phyloP scores from a whole-genome alignment of 805 yeast genomes.

The Saturnispora zaruensis region DNA sequence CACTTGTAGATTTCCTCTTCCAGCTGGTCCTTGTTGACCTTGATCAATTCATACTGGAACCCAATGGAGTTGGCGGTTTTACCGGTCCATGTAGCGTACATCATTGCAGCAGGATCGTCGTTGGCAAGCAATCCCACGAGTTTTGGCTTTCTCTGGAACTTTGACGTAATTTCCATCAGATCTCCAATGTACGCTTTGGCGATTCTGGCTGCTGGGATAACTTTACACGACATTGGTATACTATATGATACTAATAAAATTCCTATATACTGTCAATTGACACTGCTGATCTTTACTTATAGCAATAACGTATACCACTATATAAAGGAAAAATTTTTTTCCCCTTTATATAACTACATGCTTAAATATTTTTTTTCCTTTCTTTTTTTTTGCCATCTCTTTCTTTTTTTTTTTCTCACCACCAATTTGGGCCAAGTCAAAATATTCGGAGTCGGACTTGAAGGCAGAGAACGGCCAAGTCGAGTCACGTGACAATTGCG shows the following conservation, averaged over 20 bases:
- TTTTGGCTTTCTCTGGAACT: conserved; percentile 51
- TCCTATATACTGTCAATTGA: not conserved
- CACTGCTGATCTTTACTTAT: no score
- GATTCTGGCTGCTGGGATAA: conserved; percentile 78
- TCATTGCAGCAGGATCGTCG: conserved; percentile 86
- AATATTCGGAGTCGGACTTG: not conserved
- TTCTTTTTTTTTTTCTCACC: no score
- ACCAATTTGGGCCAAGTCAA: not conserved
- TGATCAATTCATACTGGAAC: conserved; percentile 69
- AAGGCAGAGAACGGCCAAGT: not conserved
- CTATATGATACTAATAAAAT: no score
- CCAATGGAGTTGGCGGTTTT: conserved; percentile 85
- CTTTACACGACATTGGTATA: conserved; percentile 61
- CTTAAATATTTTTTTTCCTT: not conserved
- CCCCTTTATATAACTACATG: not conserved
- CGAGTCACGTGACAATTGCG: no score
- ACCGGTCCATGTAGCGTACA: conserved; percentile 95
- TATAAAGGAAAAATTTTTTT: not conserved
- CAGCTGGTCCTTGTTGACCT: conserved; percentile 67
- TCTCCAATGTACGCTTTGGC: conserved; percentile 78
- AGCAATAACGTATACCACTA: not conserved
- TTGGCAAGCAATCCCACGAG: conserved; percentile 91
- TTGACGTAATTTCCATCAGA: conserved; percentile 47
- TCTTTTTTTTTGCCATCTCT: not conserved
- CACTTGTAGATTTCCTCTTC: conserved; percentile 81